Percentiles rank a stretch among this genome's conserved stretches.
Evolutionary conservation across 345 rosid species (phyloP).

Genomic region (Raphanus raphanistrum): DNA sequence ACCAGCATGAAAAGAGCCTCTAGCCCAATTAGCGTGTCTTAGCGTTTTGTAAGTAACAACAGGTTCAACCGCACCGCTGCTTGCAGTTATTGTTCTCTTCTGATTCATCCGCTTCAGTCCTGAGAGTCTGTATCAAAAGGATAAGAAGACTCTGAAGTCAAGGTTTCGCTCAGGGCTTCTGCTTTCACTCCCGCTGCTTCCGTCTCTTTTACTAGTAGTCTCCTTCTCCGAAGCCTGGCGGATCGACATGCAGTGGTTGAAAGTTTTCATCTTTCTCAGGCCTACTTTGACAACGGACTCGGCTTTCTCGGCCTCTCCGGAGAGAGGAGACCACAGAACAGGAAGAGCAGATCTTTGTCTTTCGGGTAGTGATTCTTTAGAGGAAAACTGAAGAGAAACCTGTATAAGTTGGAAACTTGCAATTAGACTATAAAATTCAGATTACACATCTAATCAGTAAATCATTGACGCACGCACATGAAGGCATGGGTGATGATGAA

Average conservation of each 20-base stretch:
- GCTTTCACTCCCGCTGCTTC: conserved; percentile 53
- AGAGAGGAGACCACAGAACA: conserved; percentile 49
- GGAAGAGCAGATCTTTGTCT: conserved; percentile 42
- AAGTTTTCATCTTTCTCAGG: conserved; percentile 77
- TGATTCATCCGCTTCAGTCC: conserved; percentile 70
- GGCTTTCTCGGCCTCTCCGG: conserved; percentile 64
- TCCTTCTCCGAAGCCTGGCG: conserved; percentile 57
- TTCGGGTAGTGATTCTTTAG: conserved; percentile 36
- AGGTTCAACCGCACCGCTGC: conserved; percentile 49
- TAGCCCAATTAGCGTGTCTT: conserved; percentile 71
- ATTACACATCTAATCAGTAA: not conserved
- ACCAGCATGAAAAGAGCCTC: conserved; percentile 65
- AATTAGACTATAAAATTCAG: conserved; percentile 22
- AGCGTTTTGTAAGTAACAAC: conserved; percentile 83
- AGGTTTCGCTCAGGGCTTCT: conserved; percentile 70
- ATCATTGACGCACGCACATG: conserved; percentile 32
- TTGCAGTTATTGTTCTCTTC: conserved; percentile 58
- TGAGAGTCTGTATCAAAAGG: conserved; percentile 83
- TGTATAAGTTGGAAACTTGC: conserved; percentile 25
- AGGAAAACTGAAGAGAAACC: conserved; percentile 47
- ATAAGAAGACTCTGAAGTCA: conserved; percentile 68
- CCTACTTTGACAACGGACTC: conserved; percentile 93
- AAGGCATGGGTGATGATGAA: conserved; percentile 35
- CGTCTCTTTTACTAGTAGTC: conserved; percentile 17
- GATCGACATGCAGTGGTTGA: conserved; percentile 67